Percentiles rank a stretch among this genome's conserved stretches.
phyloP scores from a whole-genome alignment of 202 grass and related monocot species.

The Panicum virgatum region DNA sequence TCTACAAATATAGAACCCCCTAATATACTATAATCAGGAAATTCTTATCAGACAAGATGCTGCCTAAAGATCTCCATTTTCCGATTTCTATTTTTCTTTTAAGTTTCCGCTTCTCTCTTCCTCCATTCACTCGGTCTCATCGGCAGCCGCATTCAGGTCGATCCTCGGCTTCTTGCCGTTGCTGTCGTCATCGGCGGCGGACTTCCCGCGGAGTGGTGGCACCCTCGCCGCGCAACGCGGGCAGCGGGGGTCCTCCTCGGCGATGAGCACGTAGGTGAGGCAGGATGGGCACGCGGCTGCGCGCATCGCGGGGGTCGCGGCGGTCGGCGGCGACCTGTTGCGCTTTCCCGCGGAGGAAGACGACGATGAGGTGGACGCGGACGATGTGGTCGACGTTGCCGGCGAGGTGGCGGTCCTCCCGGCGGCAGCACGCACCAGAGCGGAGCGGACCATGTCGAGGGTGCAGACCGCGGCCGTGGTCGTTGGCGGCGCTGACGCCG shows the following conservation, averaged over 20 bases:
- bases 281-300: constrained; percentile 63
- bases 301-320: constrained; percentile 7
- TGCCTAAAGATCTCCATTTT: not conserved
- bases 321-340: constrained; percentile 25
- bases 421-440: constrained; percentile 52
- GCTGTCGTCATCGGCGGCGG: not conserved
- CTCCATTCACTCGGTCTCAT: constrained; percentile 48
- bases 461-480: constrained; percentile 54
- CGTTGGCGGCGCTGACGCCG: not conserved
- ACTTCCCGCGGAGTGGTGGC: constrained; percentile 30
- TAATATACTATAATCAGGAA: not conserved
- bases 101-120: not conserved
- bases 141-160: constrained; percentile 50
- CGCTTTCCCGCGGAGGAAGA: constrained; percentile 43
- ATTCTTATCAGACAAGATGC: constrained; percentile 7
- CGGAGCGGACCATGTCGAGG: constrained; percentile 69
- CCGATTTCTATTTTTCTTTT: not conserved
- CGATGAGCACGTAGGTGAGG: constrained; percentile 74
- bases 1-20: constrained; percentile 1
- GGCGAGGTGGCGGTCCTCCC: not conserved
- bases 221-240: constrained; percentile 54
- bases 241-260: constrained; percentile 48
- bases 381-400: constrained; percentile 29
- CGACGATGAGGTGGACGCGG: constrained; percentile 42
- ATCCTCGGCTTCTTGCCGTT: constrained; percentile 53